Conservation (phyloP, 768 basidiomycete species). For the Macrolepiota dolichaula region DNA sequence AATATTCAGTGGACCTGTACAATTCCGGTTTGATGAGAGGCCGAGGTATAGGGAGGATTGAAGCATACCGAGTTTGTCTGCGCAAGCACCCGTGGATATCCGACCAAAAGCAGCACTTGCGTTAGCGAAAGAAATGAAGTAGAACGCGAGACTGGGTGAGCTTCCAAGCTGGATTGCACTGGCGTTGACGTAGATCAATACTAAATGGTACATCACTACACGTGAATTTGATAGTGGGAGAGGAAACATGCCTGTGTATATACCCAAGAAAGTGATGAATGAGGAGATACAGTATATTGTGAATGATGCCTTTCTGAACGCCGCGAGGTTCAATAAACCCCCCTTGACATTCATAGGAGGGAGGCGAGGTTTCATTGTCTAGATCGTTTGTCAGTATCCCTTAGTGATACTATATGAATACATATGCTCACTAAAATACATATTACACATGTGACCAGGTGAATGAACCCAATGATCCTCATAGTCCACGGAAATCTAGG, state of each 20-base stretch:
- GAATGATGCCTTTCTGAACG: slow-evolving; percentile 53
- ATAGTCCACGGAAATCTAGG: slow-evolving; percentile 81
- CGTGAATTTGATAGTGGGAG: not conserved
- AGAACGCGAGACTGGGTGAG: slow-evolving; percentile 50
- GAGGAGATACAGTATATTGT: slow-evolving; percentile 53
- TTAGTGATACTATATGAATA: too few species aligned
- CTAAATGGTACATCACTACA: slow-evolving; percentile 29
- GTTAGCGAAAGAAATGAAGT: slow-evolving; percentile 68
- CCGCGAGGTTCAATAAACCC: slow-evolving; percentile 50
- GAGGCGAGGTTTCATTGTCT: slow-evolving; percentile 47
- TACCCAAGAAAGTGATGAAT: too few species aligned
- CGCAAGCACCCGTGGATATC: slow-evolving; percentile 46
- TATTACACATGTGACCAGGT: slow-evolving; percentile 46
- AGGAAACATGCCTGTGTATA: slow-evolving; percentile 39
- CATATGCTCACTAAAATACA: slow-evolving; percentile 50
- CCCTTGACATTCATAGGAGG: slow-evolving; percentile 52
- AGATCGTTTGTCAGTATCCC: not conserved
- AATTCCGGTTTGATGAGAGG: not conserved
- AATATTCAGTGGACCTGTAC: slow-evolving; percentile 61
- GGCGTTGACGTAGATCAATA: slow-evolving; percentile 65
- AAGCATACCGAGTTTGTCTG: slow-evolving; percentile 51
- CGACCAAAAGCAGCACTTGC: slow-evolving; percentile 64
- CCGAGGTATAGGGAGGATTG: not conserved
- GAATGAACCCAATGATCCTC: too few species aligned
- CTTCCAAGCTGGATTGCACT: slow-evolving; percentile 53